Conservation (phyloP, 495 filamentous ascomycete species). For the Aspergillus incahuasiensis region DNA sequence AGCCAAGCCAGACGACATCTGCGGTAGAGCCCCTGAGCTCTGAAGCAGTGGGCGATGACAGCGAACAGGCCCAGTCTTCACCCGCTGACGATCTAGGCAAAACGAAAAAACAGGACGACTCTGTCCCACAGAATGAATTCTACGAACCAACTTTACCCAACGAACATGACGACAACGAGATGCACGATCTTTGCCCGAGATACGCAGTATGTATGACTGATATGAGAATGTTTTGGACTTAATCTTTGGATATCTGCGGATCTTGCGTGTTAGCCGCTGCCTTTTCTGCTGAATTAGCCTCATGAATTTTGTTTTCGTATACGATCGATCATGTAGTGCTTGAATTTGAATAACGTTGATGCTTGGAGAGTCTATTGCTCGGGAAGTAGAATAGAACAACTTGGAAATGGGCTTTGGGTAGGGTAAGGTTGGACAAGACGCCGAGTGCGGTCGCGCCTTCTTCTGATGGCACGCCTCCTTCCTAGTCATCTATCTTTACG, state of each 20-base stretch:
- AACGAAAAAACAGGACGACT: neutral
- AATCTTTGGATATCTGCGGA: conserved; percentile 1
- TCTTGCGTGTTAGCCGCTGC: conserved; percentile 2
- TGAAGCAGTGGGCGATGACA: neutral
- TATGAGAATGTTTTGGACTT: conserved; percentile 12
- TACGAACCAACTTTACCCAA: neutral
- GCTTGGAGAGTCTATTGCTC: too few species aligned
- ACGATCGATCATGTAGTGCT: neutral
- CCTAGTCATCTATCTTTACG: too few species aligned
- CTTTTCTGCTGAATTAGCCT: neutral
- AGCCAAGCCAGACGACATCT: too few species aligned
- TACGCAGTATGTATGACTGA: conserved; percentile 17
- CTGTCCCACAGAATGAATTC: neutral
- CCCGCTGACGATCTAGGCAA: neutral
- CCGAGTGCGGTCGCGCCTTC: too few species aligned
- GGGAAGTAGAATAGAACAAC: too few species aligned
- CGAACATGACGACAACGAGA: neutral
- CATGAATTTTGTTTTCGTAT: neutral
- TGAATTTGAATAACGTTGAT: neutral
- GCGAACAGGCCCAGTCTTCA: neutral
- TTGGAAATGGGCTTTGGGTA: too few species aligned
- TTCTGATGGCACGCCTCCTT: too few species aligned
- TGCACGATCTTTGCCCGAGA: conserved; percentile 1
- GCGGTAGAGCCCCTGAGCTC: neutral
- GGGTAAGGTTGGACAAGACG: too few species aligned